These are phyloP conservation scores for Didymella lethalis DNA, from an alignment of 2,329 filamentous ascomycete species.

Conservation along the genomic window DNA sequence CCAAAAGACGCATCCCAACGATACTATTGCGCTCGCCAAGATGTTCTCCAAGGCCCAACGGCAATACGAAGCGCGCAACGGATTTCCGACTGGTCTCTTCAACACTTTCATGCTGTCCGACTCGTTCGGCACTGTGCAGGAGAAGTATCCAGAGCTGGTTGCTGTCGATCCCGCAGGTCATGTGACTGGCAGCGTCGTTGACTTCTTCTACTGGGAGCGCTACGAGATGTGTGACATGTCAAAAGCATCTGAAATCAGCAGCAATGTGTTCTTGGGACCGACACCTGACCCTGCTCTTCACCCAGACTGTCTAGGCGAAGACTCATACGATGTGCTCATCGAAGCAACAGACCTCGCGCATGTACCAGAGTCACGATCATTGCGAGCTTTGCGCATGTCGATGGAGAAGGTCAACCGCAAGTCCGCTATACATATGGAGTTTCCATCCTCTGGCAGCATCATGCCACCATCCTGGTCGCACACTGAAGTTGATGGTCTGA, in stretches of 20 bases:
- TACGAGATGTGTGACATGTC: constrained; percentile 95
- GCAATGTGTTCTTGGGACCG: constrained; percentile 89
- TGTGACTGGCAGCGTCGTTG: constrained; percentile 78
- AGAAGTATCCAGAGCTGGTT: constrained; percentile 73
- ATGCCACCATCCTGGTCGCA: constrained; percentile 84
- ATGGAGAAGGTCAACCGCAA: constrained; percentile 54
- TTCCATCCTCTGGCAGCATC: constrained; percentile 94
- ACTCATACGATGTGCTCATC: constrained; percentile 82
- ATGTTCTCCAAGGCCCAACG: constrained; percentile 77
- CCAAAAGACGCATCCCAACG: constrained; percentile 66
- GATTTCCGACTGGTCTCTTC: constrained; percentile 66
- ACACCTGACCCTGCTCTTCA: constrained; percentile 73
- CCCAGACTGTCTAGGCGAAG: constrained; percentile 51
- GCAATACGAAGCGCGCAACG: constrained; percentile 72
- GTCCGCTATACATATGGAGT: constrained; percentile 71
- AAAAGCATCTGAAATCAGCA: constrained; percentile 82
- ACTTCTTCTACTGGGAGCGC: constrained; percentile 89
- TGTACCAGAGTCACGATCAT: constrained; percentile 71
- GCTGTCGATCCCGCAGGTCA: constrained; percentile 75
- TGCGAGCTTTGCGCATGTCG: constrained; percentile 69
- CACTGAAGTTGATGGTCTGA: constrained; percentile 80
- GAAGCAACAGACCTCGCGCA: constrained; percentile 88
- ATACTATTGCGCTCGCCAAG: constrained; percentile 70
- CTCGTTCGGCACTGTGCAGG: constrained; percentile 65
- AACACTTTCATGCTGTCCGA: constrained; percentile 80